Conservation (phyloP, 805 yeast genomes). For the Candida sithepensis region DNA sequence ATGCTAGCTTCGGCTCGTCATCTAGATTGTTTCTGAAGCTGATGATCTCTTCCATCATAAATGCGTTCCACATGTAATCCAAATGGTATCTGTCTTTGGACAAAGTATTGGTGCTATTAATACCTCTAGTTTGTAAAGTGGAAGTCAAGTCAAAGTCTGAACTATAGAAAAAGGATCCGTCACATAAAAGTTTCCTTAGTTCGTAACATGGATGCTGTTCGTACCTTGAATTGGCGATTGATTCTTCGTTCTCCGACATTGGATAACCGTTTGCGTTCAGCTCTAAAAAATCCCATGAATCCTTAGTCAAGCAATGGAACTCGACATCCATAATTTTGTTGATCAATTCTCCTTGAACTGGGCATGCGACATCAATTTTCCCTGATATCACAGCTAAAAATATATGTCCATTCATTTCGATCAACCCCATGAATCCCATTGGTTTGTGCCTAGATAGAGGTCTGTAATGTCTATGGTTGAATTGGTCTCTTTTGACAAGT, state of each 20-base stretch:
- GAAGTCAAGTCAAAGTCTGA: constrained; percentile 90
- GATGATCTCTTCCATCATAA: constrained; percentile 79
- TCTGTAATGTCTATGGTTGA: constrained; percentile 37
- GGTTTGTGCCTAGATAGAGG: constrained; percentile 43
- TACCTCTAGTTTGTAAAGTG: constrained; percentile 74
- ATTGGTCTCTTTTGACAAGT: constrained; percentile 37
- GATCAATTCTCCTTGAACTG: constrained; percentile 74
- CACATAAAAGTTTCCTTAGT: constrained; percentile 68
- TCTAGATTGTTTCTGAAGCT: constrained; percentile 71
- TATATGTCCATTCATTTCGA: constrained; percentile 61
- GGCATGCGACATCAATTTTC: constrained; percentile 73
- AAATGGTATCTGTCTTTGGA: constrained; percentile 63
- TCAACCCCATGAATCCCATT: constrained; percentile 76
- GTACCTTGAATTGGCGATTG: constrained; percentile 21
- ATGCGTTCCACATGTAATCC: constrained; percentile 96
- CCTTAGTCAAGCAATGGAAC: constrained; percentile 68
- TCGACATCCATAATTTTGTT: constrained; percentile 82
- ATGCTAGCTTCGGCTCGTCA: constrained; percentile 47
- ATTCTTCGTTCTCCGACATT: constrained; percentile 37
- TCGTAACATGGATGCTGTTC: constrained; percentile 82
- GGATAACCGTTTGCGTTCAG: constrained; percentile 70
- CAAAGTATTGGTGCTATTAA: constrained; percentile 38
- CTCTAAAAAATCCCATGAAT: constrained; percentile 77
- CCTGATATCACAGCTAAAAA: constrained; percentile 80
- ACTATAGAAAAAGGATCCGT: constrained; percentile 91